Evolutionary conservation across 2,329 filamentous ascomycete genomes (phyloP), one percentile per base, ranked within the genome.

Genomic region (Colletotrichum sp.): DNA sequence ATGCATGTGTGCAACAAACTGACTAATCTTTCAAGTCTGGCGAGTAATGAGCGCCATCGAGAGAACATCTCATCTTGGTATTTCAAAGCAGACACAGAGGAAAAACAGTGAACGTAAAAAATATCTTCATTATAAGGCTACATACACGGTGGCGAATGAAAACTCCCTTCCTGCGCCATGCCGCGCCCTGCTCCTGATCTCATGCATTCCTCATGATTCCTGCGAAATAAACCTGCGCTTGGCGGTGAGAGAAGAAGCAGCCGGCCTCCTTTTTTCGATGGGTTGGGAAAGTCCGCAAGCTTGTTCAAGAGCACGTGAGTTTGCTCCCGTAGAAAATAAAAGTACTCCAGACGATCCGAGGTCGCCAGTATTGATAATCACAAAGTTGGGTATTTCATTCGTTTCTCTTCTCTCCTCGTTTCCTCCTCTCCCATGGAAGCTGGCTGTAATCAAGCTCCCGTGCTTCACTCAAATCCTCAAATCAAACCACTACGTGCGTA

Each of bases 401-500:
- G 12, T 44, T 28, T 64, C 55, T 22, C 26, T 30, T 30, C 55
- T 36, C 22, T 52, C 36, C 15, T 30, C 63, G 4, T 24, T 66
- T 39, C 32, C 44, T 68, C 5, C 39, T 34, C 22, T 13, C n/a
- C n/a, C 44, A 12, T 10, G n/a, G n/a, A 22, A 48, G 44, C 44
- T 12, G 44, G 44, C 44, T 22, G 44, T 22, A 22, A 48, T 22
- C 44, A 48, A 22, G 13, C 24, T 22, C 39, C 16, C 48, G 28
- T 28, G 22, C 44, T 68, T 6, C 30, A n/a, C 22, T 32, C 34
- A 48, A 34, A 18, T 1, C 22, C 69, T 30, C n/a, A 22, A 26
- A 26, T 81, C 81, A 90, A 22, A 92, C 89, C 16, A 92, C 88
- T 6, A 92, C 91, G 76, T 92, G 91, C 3, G 90, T 92, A 13